Evolutionary conservation across 345 rosid species (phyloP).

Genomic region (Syzygium oleosum): DNA sequence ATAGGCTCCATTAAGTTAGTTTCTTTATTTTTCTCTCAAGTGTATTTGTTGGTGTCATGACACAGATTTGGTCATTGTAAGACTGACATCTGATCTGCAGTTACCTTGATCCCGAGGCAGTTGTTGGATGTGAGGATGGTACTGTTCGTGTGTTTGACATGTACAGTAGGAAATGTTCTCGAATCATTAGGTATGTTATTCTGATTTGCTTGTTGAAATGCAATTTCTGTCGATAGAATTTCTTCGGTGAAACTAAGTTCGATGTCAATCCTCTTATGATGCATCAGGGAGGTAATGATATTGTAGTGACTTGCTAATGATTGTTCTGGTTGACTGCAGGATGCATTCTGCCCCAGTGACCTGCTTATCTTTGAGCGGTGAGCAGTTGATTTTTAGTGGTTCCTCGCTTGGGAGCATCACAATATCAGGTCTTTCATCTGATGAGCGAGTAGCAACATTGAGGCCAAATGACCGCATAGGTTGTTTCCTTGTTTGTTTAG

Average conservation of each 20-base stretch:
- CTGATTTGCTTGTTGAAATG: neutral
- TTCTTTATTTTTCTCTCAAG: neutral
- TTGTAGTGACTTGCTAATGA: neutral
- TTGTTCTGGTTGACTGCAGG: constrained; percentile 26
- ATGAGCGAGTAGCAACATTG: constrained; percentile 53
- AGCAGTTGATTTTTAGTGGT: constrained; percentile 60
- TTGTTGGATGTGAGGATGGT: constrained; percentile 94
- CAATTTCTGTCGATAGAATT: neutral
- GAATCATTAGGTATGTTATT: constrained; percentile 47
- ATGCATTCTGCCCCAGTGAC: constrained; percentile 65
- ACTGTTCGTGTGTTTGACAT: constrained; percentile 83
- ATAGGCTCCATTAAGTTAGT: neutral
- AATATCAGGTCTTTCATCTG: constrained; percentile 50
- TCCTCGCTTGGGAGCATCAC: constrained; percentile 69
- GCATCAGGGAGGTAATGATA: neutral
- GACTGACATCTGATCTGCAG: constrained; percentile 16
- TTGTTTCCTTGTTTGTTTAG: constrained; percentile 9
- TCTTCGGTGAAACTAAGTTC: neutral
- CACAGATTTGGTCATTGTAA: neutral
- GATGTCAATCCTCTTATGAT: neutral
- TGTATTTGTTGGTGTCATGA: neutral
- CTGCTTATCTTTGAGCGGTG: constrained; percentile 63
- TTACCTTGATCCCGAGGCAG: constrained; percentile 87
- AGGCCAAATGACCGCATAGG: constrained; percentile 60
- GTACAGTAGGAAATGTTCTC: constrained; percentile 82